Base-by-base conservation (phyloP, 225 moss, liverwort and hornwort species). In the Neckera pumila region DNA sequence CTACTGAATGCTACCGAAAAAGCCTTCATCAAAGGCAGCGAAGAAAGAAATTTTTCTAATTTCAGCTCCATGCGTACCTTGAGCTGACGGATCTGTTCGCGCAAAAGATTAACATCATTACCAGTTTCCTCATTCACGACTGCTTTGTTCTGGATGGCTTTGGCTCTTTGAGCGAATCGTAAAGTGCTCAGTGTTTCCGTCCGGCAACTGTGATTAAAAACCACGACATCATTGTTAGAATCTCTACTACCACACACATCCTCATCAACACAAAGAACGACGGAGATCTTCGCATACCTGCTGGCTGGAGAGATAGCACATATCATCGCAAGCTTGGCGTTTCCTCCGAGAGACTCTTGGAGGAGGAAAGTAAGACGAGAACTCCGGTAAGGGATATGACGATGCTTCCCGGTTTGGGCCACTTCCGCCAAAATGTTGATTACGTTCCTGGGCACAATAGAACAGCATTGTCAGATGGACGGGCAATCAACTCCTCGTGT, bases 1-100 rank as follows among this genome's bases (percentile, higher is more conserved):
- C 36, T 25, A n/a, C 15, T 14, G 6, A 36, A 25, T 15, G 10
- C 23, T 14, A 3, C 54, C 16, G 36, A 77, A 22, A 15, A 77
- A 16, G 15, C 30, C 9, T 10, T 77, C 15, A 56, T n/a, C 25
- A 15, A 2, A n/a, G 10, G 3, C 36, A 36, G 25, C 3, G 14
- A n/a, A 54, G 25, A 16, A 25, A 54, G 4, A n/a, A 15, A 3
- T 2, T 2, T 3, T 2, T 23, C 23, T 1, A 36, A 14, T 12
- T 22, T 54, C 36, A 77, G 36, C 23, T 54, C 49, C 36, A 36
- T 15, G n/a, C 54, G 25, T 77, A 77, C 77, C 77, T 77, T 77
- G 9, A 77, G 77, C 77, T 77, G 77, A 25, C 77, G 77, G n/a
- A 77, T 77, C 53, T 77, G 77, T 34, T 77, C 77, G 15, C 77